These are phyloP conservation scores for Dactylella cylindrospora DNA, from an alignment of 2,329 filamentous ascomycete genomes.

Conservation along the genomic window DNA sequence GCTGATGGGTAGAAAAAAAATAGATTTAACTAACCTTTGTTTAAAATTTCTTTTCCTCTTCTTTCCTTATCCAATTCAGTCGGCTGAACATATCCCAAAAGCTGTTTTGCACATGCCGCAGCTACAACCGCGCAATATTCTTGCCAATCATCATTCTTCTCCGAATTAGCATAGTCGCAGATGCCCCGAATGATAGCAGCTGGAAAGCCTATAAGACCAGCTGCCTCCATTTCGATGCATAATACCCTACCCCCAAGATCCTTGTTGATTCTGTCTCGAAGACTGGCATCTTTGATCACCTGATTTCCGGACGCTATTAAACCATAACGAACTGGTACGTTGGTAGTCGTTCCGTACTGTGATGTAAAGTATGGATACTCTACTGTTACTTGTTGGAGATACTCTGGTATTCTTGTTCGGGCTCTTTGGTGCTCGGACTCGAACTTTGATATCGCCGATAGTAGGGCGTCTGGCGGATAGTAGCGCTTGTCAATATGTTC, in stretches of 20 bases:
- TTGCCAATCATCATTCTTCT: conserved; percentile 9
- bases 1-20: background rate
- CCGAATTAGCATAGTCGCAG: conserved; percentile 11
- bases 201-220: conserved; percentile 9
- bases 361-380: conserved; percentile 6
- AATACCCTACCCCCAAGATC: background rate
- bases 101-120: conserved; percentile 7
- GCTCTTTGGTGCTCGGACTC: background rate
- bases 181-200: conserved; percentile 16
- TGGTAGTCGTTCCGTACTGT: background rate
- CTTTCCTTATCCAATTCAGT: background rate
- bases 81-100: conserved; percentile 5
- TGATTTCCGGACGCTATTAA: conserved; percentile 8
- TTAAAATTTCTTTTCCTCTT: background rate
- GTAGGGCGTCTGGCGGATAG: background rate
- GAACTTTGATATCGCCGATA: background rate
- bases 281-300: background rate
- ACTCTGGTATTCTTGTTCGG: conserved; percentile 1
- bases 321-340: conserved; percentile 1
- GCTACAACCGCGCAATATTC: conserved; percentile 4
- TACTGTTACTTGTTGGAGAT: conserved; percentile 3
- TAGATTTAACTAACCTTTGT: background rate
- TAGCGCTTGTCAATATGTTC: background rate
- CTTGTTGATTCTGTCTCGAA: conserved; percentile 3
- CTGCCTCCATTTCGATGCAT: conserved; percentile 21